Evolutionary conservation across 73 alveolate species (phyloP).

Genomic region (Tetrahymena borealis): DNA sequence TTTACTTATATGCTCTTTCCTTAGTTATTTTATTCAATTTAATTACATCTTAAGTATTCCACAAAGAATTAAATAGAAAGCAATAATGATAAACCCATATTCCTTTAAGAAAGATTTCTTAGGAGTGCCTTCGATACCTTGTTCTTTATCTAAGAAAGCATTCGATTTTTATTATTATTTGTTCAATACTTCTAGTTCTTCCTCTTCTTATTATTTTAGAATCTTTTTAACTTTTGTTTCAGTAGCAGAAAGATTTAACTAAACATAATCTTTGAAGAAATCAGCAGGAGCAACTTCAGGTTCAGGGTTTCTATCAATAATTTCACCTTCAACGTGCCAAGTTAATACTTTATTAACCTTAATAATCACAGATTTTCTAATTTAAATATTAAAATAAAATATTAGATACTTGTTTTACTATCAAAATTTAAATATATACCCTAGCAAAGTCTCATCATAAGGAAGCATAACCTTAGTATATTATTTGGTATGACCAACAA

Average conservation of each 20-base stretch:
- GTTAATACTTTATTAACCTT: constrained; percentile 64
- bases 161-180: neutral
- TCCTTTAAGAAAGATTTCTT: neutral
- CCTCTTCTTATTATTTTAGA: neutral
- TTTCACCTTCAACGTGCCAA: constrained; percentile 89
- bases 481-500: constrained; percentile 86
- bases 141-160: neutral
- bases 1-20: neutral
- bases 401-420: neutral
- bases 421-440: constrained; percentile 43
- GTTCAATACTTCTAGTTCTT: neutral
- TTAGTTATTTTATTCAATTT: neutral
- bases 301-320: neutral
- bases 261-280: neutral
- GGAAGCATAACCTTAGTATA: constrained; percentile 73
- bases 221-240: neutral
- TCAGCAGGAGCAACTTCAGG: neutral
- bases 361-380: constrained; percentile 72
- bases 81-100: neutral
- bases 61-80: neutral
- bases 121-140: neutral
- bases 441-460: neutral
- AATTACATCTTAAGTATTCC: neutral
- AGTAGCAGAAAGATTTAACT: neutral
- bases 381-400: constrained; percentile 17